A percentile compares a stretch with the other conserved stretches of the same genome.
Evolutionary conservation across 2,329 filamentous ascomycete genomes (phyloP).

Genomic region (Boeremia lycopersici): DNA sequence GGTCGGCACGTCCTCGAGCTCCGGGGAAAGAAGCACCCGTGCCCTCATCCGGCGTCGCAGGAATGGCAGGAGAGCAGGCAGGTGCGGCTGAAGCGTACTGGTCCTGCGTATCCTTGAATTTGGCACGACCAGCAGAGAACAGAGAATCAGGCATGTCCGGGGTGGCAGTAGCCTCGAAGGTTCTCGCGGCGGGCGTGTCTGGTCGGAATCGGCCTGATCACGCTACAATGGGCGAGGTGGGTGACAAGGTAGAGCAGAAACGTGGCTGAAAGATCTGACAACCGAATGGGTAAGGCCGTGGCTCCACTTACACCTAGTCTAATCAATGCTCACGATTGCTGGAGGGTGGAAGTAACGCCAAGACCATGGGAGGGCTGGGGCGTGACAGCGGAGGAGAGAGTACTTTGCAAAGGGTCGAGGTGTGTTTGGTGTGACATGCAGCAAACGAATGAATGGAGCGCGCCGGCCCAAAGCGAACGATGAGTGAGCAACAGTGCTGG

Average conservation of each 20-base stretch:
- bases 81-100: conserved; percentile 20
- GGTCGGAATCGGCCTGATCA: conserved; percentile 18
- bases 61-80: conserved; percentile 21
- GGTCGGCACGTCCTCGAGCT: conserved; percentile 14
- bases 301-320: conserved; percentile 24
- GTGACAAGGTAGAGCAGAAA: conserved; percentile 25
- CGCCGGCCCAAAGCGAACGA: conserved; percentile 1
- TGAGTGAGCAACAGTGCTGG: conserved; percentile 13
- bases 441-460: conserved; percentile 4
- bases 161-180: conserved; percentile 5
- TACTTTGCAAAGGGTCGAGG: neutral
- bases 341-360: conserved; percentile 14
- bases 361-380: conserved; percentile 16
- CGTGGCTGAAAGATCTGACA: conserved; percentile 35
- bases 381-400: conserved; percentile 14
- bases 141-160: conserved; percentile 24
- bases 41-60: conserved; percentile 31
- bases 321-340: conserved; percentile 12
- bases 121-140: conserved; percentile 11
- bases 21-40: conserved; percentile 22
- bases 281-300: conserved; percentile 29
- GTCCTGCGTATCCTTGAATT: conserved; percentile 9
- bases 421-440: conserved; percentile 1
- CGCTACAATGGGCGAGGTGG: conserved; percentile 20
- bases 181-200: conserved; percentile 15